Conservation (phyloP, 257 asterid species). For the Cinchona pubescens region DNA sequence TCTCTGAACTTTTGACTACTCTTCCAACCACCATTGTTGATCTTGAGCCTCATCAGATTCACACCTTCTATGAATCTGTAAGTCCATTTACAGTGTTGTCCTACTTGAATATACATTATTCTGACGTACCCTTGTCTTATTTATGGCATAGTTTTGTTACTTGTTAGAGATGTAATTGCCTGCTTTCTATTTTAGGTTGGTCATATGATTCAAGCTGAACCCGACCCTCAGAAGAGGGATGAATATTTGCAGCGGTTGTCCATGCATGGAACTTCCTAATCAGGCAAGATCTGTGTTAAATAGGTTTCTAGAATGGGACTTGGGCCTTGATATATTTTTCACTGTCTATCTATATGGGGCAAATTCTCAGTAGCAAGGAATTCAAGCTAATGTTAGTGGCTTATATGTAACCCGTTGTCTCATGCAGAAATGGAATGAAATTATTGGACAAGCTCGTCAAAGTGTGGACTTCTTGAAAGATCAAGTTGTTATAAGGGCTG, state of each 20-base stretch:
- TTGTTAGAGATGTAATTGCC: not conserved
- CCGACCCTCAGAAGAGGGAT: constrained; percentile 87
- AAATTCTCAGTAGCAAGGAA: not conserved
- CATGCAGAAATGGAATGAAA: constrained; percentile 93
- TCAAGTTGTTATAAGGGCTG: constrained; percentile 79
- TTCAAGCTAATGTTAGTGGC: constrained; percentile 11
- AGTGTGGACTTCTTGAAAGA: constrained; percentile 91
- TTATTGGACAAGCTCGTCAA: constrained; percentile 87
- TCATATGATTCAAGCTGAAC: constrained; percentile 89
- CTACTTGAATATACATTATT: not conserved
- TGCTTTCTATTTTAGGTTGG: constrained; percentile 58
- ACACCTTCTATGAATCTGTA: constrained; percentile 94
- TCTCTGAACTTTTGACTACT: constrained; percentile 79
- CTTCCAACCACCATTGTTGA: constrained; percentile 86
- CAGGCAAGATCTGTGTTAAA: constrained; percentile 43
- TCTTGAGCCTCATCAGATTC: constrained; percentile 97
- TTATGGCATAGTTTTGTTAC: not conserved
- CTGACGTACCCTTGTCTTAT: constrained; percentile 2
- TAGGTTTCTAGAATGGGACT: not conserved
- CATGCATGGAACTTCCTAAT: constrained; percentile 95
- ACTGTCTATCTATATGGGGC: too few species aligned
- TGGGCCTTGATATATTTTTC: not conserved
- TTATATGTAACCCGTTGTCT: constrained; percentile 26
- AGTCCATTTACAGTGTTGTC: constrained; percentile 19
- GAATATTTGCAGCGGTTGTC: constrained; percentile 85